Percentiles rank a stretch among this genome's conserved stretches.
phyloP scores from a whole-genome alignment of 768 basidiomycete genomes.

The Leccinum broughii region DNA sequence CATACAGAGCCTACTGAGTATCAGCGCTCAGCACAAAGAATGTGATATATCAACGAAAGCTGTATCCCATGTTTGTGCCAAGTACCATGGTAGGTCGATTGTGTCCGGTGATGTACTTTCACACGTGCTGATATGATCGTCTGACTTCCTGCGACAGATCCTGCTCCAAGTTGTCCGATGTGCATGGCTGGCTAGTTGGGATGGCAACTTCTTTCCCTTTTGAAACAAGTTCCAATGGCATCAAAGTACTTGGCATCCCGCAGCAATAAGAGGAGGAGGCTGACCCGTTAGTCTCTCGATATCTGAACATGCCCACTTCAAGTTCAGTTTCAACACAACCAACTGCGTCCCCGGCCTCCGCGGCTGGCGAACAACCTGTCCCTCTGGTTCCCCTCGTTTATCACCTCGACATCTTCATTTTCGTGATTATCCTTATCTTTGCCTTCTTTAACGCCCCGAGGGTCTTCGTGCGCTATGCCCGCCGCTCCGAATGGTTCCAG shows the following conservation, averaged over 20 bases:
- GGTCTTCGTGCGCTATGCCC: constrained; percentile 50
- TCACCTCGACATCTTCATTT: constrained; percentile 47
- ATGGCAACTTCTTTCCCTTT: neutral
- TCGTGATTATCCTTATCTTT: constrained; percentile 41
- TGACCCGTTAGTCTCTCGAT: neutral
- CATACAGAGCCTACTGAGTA: too few relatives aligned
- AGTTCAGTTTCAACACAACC: neutral
- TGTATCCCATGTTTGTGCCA: too few relatives aligned
- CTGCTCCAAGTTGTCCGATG: neutral
- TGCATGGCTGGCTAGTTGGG: neutral
- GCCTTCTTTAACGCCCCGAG: constrained; percentile 49
- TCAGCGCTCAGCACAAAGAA: too few relatives aligned
- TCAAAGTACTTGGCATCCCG: neutral
- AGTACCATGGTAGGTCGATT: too few relatives aligned
- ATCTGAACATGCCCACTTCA: neutral
- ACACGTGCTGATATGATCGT: too few relatives aligned
- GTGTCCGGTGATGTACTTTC: too few relatives aligned
- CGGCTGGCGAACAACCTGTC: neutral
- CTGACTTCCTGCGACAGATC: neutral
- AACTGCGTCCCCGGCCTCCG: neutral
- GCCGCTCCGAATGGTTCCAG: constrained; percentile 48
- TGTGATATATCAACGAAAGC: too few relatives aligned
- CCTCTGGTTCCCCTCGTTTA: constrained; percentile 24
- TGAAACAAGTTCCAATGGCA: neutral
- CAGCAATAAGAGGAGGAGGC: neutral